These are phyloP conservation scores for Cenchrus americanus DNA, from an alignment of 176 grass and related monocot genomes.

Conservation along the genomic window DNA sequence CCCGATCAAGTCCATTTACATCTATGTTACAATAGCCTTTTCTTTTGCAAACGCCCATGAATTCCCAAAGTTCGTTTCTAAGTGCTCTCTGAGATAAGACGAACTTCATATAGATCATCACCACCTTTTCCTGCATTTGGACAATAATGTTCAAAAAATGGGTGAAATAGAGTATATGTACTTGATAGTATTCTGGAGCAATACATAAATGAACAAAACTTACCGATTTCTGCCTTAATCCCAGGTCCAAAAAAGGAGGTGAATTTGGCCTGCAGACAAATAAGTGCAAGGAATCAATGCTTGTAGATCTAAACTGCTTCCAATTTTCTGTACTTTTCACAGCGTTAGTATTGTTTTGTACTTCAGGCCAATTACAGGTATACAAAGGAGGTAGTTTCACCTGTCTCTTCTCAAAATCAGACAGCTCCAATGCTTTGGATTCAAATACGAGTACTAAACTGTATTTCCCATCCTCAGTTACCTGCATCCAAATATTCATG, in stretches of 20 bases:
- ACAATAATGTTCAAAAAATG: not conserved
- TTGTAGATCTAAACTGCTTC: not conserved
- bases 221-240: constrained; percentile 64
- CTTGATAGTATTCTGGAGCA: constrained; percentile 16
- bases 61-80: constrained; percentile 18
- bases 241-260: constrained; percentile 68
- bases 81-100: constrained; percentile 56
- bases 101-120: constrained; percentile 58
- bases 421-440: constrained; percentile 57
- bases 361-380: not conserved
- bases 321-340: too few species aligned
- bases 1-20: constrained; percentile 34
- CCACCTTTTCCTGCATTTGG: constrained; percentile 41
- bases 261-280: constrained; percentile 44
- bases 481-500: constrained; percentile 39
- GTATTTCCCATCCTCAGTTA: constrained; percentile 56
- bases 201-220: constrained; percentile 29
- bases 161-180: not conserved
- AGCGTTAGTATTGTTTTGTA: not conserved
- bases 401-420: constrained; percentile 74
- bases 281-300: constrained; percentile 13
- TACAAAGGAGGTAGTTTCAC: constrained; percentile 36
- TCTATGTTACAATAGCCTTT: constrained; percentile 14
- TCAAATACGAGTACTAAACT: constrained; percentile 52
- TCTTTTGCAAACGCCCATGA: not conserved